Conservation (phyloP, 2,329 filamentous ascomycete genomes). For the Trichoderma atrobrunneum region DNA sequence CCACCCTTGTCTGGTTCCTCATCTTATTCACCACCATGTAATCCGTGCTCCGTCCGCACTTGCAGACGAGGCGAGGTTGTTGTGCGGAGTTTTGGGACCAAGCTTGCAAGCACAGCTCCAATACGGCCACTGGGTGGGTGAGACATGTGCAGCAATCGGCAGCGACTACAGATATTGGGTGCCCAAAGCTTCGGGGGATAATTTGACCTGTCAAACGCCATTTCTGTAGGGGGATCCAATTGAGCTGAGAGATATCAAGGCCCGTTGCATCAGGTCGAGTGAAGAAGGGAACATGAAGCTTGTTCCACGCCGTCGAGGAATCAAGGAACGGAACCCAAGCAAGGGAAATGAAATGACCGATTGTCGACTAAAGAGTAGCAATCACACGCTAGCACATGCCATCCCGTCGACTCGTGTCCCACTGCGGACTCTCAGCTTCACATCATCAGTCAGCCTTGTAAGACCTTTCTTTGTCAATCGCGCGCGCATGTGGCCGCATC, state of each 20-base stretch:
- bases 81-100: not conserved
- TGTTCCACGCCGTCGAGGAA: not conserved
- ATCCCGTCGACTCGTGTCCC: not conserved
- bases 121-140: not conserved
- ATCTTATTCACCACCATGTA: not conserved
- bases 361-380: not conserved
- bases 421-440: not conserved
- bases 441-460: not conserved
- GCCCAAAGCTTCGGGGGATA: not conserved
- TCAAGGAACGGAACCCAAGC: not conserved
- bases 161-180: not conserved
- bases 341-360: not conserved
- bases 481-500: conserved; percentile 10
- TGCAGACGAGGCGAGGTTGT: not conserved
- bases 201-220: not conserved
- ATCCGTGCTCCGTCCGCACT: not conserved
- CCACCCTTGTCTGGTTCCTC: not conserved
- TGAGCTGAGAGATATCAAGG: not conserved
- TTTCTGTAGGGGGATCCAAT: not conserved
- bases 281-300: not conserved
- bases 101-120: not conserved
- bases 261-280: not conserved
- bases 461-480: not conserved
- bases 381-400: conserved; percentile 6
- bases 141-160: not conserved